Base-by-base conservation (phyloP, 2,329 filamentous ascomycete genomes). In the Pseudopithomyces chartarum region DNA sequence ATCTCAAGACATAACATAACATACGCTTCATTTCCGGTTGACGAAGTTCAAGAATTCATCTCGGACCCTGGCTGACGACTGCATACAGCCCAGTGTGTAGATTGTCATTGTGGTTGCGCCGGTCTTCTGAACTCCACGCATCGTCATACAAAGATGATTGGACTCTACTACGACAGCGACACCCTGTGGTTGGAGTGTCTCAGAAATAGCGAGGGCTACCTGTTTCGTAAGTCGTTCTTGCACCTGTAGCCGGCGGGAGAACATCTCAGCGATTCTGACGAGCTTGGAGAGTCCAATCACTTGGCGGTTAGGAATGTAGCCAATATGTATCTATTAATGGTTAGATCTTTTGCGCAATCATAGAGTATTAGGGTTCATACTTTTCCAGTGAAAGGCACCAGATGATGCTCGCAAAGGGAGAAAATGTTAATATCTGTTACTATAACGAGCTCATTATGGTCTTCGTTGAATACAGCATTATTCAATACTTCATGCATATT, bases 81-180 rank as follows among this genome's bases (percentile, higher is more conserved):
- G 88, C 83, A 99, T 96, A 69, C 92, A 92, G 36, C 95, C 95
- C n/a, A 98, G 85, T 79, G 99, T 96, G 74, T 94, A 98, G 80
- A 92, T 97, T n/a, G 95, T 99, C 36, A 96, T 95, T 6, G 95
- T 98, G 15, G 86, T 90, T 50, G 90, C 88, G 40, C 84, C 86
- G 0, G 92, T 92, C 82, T 99, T 97, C 74, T 97, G 86, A 8
- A 99, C 94, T 17, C 95, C 95, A 47, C 95, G 87, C 93, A 97
- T 98, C 12, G 96, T 92, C 94, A 98, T 99, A 81, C 95, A 99
- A 46, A 98, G 81, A 79, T 99, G 95, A 70, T 87, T 92, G 13
- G 91, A 95, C 73, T 99, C 95, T 90, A 99, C 97, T 57, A 99
- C 93, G 2, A 99, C 94, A 17, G 91, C 94, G 2, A 99, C 94